phyloP scores from a whole-genome alignment of 1,139 yeast genomes.

The Yamadazyma kanchanaburiensis region DNA sequence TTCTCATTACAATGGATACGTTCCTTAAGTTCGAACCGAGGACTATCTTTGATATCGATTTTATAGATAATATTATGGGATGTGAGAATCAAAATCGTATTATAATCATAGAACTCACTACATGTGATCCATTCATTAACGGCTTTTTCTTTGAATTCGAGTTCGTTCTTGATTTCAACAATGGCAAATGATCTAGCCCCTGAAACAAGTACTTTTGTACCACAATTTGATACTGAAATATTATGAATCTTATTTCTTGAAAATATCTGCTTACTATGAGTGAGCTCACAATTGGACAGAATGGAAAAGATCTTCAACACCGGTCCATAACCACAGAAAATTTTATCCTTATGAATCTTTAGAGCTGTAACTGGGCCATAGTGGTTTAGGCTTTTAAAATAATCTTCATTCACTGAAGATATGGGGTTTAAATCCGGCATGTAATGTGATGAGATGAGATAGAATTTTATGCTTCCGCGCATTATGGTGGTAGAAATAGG shows the following conservation, averaged over 20 bases:
- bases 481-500: not conserved
- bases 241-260: constrained; percentile 77
- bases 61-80: constrained; percentile 75
- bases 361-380: constrained; percentile 77
- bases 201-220: constrained; percentile 43
- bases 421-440: constrained; percentile 6
- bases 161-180: constrained; percentile 13
- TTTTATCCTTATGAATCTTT: constrained; percentile 33
- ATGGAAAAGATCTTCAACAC: constrained; percentile 50
- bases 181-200: constrained; percentile 74
- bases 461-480: not conserved
- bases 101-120: constrained; percentile 44
- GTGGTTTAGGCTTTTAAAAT: constrained; percentile 32
- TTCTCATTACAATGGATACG: constrained; percentile 62
- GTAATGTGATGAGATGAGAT: constrained; percentile 7
- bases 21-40: constrained; percentile 24
- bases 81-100: constrained; percentile 53
- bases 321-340: constrained; percentile 80
- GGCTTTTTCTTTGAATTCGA: constrained; percentile 37
- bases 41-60: constrained; percentile 16
- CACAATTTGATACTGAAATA: constrained; percentile 39
- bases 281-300: constrained; percentile 25
- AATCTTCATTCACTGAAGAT: constrained; percentile 19
- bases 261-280: constrained; percentile 50
- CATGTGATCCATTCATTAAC: constrained; percentile 77